Base-by-base conservation (phyloP, 805 yeast species). In the Peterozyma xylosa region DNA sequence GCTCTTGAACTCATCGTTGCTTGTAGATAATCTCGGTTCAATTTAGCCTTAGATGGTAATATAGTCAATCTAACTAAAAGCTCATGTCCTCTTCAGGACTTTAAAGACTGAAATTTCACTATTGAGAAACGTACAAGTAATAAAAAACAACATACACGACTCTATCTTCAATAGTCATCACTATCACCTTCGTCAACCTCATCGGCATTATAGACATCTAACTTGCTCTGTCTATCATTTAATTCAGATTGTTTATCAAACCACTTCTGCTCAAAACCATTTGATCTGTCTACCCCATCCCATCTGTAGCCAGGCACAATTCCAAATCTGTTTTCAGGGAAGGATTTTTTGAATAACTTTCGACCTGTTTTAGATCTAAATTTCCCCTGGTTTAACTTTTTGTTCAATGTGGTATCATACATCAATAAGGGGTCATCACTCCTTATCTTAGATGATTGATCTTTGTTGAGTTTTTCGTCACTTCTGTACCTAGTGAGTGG, bases 271-370 rank as follows among this genome's bases (percentile, higher is more conserved):
- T 90, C 98, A 61, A 85, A 90, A 3, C 96, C 96, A 56, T 83
- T 90, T 0, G 95, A 80, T 47, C 98, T 66, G 61, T 87, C 90
- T 2, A 90, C 80, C 0, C 97, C 97, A 60, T 86, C 96, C 98
- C 98, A 90, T 45, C 86, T 68, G 50, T 69, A 67, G 0, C 97
- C 96, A 0, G 96, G 95, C 4, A 65, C 62, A 11, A 90, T 80
- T 2, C 73, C 73, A 60, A 86, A 90, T 45, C 98, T 65, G 56
- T 90, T 90, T 16, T 75, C 76, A 0, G 86, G 78, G 43, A 62
- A 76, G 0, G 69, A 50, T 0, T 82, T 81, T 29, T 63, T 57
- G 52, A 81, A 88, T 1, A 74, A 58, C 38, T 74, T 78, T 37
- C 85, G 58, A 0, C 88, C 87, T 1, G 66, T 59, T 11, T 52